Percentiles rank a stretch among this genome's conserved stretches.
These are phyloP conservation scores for Phialemonium atrogriseum DNA, from an alignment of 2,329 filamentous ascomycete genomes.

Conservation along the genomic window DNA sequence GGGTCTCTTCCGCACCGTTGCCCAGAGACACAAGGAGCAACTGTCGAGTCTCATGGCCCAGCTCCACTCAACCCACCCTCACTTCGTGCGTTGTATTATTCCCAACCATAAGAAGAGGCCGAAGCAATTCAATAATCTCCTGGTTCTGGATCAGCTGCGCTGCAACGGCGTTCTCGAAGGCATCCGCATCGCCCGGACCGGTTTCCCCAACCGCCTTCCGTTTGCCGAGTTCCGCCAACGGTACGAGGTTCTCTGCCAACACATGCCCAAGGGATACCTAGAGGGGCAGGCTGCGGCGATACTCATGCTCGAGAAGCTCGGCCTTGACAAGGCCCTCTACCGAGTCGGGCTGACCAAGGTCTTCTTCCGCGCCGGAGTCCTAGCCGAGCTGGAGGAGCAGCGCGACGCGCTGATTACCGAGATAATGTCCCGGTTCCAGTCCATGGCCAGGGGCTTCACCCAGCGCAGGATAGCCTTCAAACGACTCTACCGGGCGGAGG, in stretches of 20 bases:
- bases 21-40: slow-evolving; percentile 95
- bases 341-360: slow-evolving; percentile 94
- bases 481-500: slow-evolving; percentile 86
- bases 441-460: slow-evolving; percentile 80
- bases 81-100: slow-evolving; percentile 95
- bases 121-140: slow-evolving; percentile 81
- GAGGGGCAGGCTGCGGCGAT: slow-evolving; percentile 81
- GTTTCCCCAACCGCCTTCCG: slow-evolving; percentile 86
- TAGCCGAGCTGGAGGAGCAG: slow-evolving; percentile 94
- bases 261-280: slow-evolving; percentile 82
- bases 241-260: slow-evolving; percentile 86
- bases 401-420: slow-evolving; percentile 86
- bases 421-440: slow-evolving; percentile 91
- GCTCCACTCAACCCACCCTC: slow-evolving; percentile 90
- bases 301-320: slow-evolving; percentile 83
- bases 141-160: slow-evolving; percentile 95
- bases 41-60: slow-evolving; percentile 94
- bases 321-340: slow-evolving; percentile 77
- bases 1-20: slow-evolving; percentile 91
- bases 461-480: slow-evolving; percentile 87
- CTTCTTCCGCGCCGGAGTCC: slow-evolving; percentile 92
- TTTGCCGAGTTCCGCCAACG: slow-evolving; percentile 93
- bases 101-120: slow-evolving; percentile 97
- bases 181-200: slow-evolving; percentile 92
- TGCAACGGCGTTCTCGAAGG: slow-evolving; percentile 99